Base-by-base conservation (phyloP, 352 stramenopile species). In the Phytophthora uliginosa region DNA sequence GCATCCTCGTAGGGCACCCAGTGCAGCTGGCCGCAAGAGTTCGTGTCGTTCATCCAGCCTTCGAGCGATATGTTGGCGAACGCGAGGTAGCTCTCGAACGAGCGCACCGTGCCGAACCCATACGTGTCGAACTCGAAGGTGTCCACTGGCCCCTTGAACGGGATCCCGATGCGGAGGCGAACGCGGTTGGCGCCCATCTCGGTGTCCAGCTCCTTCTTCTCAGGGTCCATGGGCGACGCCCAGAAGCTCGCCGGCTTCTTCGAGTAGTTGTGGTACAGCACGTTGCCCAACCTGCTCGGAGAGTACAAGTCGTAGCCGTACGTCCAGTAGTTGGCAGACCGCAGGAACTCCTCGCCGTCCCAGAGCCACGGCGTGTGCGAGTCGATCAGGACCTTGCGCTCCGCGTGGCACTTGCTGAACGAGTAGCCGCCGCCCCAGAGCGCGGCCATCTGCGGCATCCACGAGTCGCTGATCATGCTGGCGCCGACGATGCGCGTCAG, bases 381-480 rank as follows among this genome's bases (percentile, higher is more conserved):
- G 51, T 95, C 88, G 3, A 95, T 74, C 0, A 70, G 73, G 26
- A 91, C 86, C 7, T 82, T 83, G 2, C 76, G 78, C 69, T 95
- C 88, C 6, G 86, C 86, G 66, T 95, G 86, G 54, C 88, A 95
- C 65, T 95, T 95, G 69, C 81, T 85, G 64, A 94, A 95, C 15
- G 83, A 93, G 7, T 90, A 83, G 22, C 88, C 88, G 3, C 83
- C 88, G 34, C 85, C 88, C 86, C 88, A 95, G 2, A 95, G 61
- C 42, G 85, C 85, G 28, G 56, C 81, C 59, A 95, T 67, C 67
- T 94, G 86, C 12, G 88, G 88, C 62, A 84, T 85, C 70, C 82
- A 84, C 36, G 88, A 85, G 60, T 71, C 68, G 20, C 61, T 75
- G 74, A 92, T 95, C 79, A 94, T 89, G 59, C 83, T 91, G 17